Conservation (phyloP, 495 filamentous ascomycete species). For the Xylaria telfairii region DNA sequence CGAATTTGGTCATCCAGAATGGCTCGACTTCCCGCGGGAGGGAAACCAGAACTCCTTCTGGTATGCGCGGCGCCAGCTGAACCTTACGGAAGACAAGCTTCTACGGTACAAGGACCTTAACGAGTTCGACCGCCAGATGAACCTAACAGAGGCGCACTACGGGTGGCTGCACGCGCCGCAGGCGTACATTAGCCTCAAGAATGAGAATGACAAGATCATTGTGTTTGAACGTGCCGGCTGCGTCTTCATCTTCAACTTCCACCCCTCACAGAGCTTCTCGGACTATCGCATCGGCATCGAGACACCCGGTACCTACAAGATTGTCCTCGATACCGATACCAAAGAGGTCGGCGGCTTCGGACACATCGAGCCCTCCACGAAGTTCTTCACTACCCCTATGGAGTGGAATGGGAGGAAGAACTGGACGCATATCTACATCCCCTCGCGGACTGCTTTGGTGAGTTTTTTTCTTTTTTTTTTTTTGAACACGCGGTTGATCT, state of each 20-base stretch:
- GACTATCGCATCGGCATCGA: slow-evolving; percentile 95
- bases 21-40: slow-evolving; percentile 96
- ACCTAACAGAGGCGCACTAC: slow-evolving; percentile 82
- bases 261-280: slow-evolving; percentile 82
- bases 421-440: slow-evolving; percentile 91
- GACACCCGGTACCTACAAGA: slow-evolving; percentile 79
- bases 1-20: slow-evolving; percentile 98
- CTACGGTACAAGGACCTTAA: slow-evolving; percentile 92
- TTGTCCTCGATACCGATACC: slow-evolving; percentile 84
- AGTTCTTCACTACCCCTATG: slow-evolving; percentile 90
- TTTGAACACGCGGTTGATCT: not conserved
- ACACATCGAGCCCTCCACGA: slow-evolving; percentile 74
- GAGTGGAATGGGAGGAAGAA: slow-evolving; percentile 89
- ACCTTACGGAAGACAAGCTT: slow-evolving; percentile 83
- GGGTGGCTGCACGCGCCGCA: slow-evolving; percentile 89
- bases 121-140: slow-evolving; percentile 93
- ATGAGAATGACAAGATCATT: slow-evolving; percentile 92
- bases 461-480: too few species aligned
- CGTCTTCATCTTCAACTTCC: slow-evolving; percentile 96
- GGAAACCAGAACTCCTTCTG: slow-evolving; percentile 96
- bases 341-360: slow-evolving; percentile 79
- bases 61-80: slow-evolving; percentile 95
- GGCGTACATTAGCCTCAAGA: slow-evolving; percentile 91
- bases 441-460: slow-evolving; percentile 84
- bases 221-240: slow-evolving; percentile 93